phyloP scores from a whole-genome alignment of 73 alveolate genomes.

The Urostyla sp. region DNA sequence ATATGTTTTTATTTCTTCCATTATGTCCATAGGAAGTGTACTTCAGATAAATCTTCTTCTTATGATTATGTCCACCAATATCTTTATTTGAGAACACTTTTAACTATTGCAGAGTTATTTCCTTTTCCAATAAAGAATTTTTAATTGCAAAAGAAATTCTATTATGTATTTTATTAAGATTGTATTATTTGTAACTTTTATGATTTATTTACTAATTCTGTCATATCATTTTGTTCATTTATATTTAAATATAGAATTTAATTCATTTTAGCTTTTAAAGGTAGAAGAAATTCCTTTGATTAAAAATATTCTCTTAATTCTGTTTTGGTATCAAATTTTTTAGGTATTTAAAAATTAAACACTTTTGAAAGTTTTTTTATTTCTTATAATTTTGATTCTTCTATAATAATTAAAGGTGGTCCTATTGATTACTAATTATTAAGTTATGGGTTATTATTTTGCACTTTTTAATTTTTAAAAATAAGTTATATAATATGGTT shows the following conservation, averaged over 20 bases:
- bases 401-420: constrained; percentile 8
- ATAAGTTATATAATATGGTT: constrained; percentile 37
- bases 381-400: constrained; percentile 35
- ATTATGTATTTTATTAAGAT: no score
- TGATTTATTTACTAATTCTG: neutral
- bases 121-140: constrained; percentile 58
- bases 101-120: constrained; percentile 44
- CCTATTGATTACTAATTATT: constrained; percentile 30
- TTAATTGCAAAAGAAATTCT: no score
- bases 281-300: constrained; percentile 31
- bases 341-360: constrained; percentile 28
- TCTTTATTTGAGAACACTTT: constrained; percentile 45
- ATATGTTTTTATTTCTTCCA: constrained; percentile 63
- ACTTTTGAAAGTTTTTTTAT: constrained; percentile 25
- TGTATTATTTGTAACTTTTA: no score
- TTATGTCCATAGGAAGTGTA: constrained; percentile 65
- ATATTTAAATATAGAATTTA: constrained; percentile 17
- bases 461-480: constrained; percentile 28
- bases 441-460: no score
- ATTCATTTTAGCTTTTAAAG: constrained; percentile 37
- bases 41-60: constrained; percentile 19
- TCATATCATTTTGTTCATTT: constrained; percentile 39
- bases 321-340: constrained; percentile 21
- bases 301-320: constrained; percentile 30
- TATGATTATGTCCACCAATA: constrained; percentile 61